Evolutionary conservation across 345 rosid species (phyloP).

Genomic region (Dipteronia dyeriana): DNA sequence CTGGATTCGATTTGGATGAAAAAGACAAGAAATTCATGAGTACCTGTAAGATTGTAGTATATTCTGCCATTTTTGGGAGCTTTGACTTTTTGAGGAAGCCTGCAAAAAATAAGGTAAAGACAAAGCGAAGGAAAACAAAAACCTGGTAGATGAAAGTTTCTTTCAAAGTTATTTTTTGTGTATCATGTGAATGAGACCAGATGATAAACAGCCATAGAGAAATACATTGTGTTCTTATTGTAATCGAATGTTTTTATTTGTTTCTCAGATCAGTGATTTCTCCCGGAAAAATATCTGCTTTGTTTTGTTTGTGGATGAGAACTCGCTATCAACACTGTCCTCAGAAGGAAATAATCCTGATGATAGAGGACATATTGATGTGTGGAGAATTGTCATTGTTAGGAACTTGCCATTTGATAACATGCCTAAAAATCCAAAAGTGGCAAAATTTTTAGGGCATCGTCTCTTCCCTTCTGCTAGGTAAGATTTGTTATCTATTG

Average conservation of each 20-base stretch:
- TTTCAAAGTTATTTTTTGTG: neutral
- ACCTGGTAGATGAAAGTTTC: constrained; percentile 42
- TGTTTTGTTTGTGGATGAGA: constrained; percentile 88
- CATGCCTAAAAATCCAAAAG: constrained; percentile 87
- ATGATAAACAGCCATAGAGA: neutral
- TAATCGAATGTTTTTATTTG: constrained; percentile 18
- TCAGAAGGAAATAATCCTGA: constrained; percentile 79
- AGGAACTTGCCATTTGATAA: constrained; percentile 74
- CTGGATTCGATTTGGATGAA: constrained; percentile 71
- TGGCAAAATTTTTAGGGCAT: constrained; percentile 86
- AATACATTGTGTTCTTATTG: constrained; percentile 7
- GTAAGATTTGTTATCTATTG: constrained; percentile 46
- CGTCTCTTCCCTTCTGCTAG: constrained; percentile 93
- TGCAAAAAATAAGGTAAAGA: constrained; percentile 58
- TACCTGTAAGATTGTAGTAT: constrained; percentile 67
- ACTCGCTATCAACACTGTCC: constrained; percentile 66
- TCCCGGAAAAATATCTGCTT: constrained; percentile 81
- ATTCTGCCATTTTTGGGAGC: constrained; percentile 94
- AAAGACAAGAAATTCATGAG: constrained; percentile 71
- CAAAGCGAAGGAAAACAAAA: neutral
- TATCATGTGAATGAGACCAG: neutral
- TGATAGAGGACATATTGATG: constrained; percentile 68
- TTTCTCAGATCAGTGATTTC: constrained; percentile 74
- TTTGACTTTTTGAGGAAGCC: constrained; percentile 92
- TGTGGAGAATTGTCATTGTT: constrained; percentile 83